Conservation (phyloP, 2,329 filamentous ascomycete species). For the Alternaria rosae region DNA sequence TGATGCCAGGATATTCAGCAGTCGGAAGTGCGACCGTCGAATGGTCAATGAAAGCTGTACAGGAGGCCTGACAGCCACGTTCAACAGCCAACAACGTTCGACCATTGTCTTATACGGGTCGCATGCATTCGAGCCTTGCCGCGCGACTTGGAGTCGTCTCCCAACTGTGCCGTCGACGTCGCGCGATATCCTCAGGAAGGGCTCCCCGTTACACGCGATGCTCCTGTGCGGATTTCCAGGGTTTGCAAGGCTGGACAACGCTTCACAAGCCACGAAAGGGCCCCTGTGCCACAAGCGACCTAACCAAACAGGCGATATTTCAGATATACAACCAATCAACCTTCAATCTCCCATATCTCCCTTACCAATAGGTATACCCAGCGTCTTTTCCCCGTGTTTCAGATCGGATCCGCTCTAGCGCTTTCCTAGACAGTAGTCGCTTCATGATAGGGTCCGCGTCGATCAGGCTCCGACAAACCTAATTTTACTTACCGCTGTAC, state of each 20-base stretch:
- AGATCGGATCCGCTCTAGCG: constrained; percentile 23
- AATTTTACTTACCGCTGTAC: constrained; percentile 20
- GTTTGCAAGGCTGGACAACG: constrained; percentile 15
- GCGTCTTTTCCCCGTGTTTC: constrained; percentile 29
- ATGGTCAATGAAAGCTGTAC: neutral
- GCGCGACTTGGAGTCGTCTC: neutral
- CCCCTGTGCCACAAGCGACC: constrained; percentile 18
- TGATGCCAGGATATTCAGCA: neutral
- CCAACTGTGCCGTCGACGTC: neutral
- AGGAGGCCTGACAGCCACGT: neutral
- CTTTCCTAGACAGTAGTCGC: constrained; percentile 23
- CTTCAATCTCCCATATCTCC: constrained; percentile 10
- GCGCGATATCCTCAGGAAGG: neutral
- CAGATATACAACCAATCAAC: constrained; percentile 25
- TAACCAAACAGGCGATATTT: constrained; percentile 19
- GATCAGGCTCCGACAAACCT: constrained; percentile 21
- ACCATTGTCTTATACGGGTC: neutral
- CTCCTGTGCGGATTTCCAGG: constrained; percentile 11
- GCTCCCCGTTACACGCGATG: constrained; percentile 12
- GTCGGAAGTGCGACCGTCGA: neutral
- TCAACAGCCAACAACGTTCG: neutral
- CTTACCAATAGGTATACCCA: constrained; percentile 21
- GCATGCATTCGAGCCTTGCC: neutral
- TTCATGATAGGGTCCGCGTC: constrained; percentile 37
- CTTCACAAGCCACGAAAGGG: constrained; percentile 24